Conservation (phyloP, 768 basidiomycete genomes). For the Pleurotus eryngii region DNA sequence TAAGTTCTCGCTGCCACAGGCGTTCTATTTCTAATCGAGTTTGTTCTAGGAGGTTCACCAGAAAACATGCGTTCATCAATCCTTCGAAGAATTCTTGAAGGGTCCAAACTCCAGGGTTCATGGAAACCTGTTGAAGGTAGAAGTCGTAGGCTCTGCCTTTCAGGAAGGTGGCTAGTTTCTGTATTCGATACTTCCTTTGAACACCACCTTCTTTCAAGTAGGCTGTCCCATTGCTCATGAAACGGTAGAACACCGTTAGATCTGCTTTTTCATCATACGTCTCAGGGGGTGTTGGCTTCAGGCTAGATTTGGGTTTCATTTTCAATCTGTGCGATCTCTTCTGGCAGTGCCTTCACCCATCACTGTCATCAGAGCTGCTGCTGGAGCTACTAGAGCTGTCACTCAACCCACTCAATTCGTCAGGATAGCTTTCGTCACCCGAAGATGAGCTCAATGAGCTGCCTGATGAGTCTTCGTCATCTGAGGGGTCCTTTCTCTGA, state of each 20-base stretch:
- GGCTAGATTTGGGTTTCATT: not conserved
- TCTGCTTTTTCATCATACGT: slow-evolving; percentile 23
- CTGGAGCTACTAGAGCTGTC: not conserved
- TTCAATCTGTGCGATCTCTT: not conserved
- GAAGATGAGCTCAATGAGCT: not conserved
- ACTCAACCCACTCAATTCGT: not conserved
- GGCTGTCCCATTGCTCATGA: slow-evolving; percentile 20
- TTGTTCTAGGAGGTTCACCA: slow-evolving; percentile 16
- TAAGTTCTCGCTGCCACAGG: slow-evolving; percentile 5
- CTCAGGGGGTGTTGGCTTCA: slow-evolving; percentile 21
- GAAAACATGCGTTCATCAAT: slow-evolving; percentile 35
- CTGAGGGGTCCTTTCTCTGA: not conserved
- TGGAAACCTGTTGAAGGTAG: slow-evolving; percentile 25
- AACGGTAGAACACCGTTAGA: slow-evolving; percentile 18
- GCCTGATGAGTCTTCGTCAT: not conserved
- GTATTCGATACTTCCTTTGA: slow-evolving; percentile 10
- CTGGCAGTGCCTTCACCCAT: not conserved
- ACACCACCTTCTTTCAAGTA: slow-evolving; percentile 21
- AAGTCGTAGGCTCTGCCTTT: slow-evolving; percentile 27
- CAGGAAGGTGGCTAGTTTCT: slow-evolving; percentile 25
- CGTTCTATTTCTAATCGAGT: slow-evolving; percentile 5
- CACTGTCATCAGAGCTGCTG: not conserved
- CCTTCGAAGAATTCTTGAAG: slow-evolving; percentile 26
- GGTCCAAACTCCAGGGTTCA: slow-evolving; percentile 21
- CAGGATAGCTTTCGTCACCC: not conserved